Percentiles rank a stretch among this genome's conserved stretches.
Conservation (phyloP, 2,329 filamentous ascomycete genomes). For the Neonectria neomacrospora region DNA sequence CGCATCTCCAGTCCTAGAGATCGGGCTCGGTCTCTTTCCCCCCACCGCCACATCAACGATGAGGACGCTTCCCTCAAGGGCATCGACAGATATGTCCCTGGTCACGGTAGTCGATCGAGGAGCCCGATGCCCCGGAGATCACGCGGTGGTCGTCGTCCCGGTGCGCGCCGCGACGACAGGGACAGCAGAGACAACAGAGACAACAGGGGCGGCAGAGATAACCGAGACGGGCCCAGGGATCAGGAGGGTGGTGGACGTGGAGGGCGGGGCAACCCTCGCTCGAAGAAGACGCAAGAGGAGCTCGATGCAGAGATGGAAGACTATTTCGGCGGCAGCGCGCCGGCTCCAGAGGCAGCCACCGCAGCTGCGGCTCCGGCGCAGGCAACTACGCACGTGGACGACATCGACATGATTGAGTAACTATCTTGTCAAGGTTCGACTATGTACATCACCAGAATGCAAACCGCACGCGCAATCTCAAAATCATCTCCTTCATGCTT, state of each 20-base stretch:
- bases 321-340: conserved; percentile 73
- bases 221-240: conserved; percentile 43
- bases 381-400: conserved; percentile 54
- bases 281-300: conserved; percentile 89
- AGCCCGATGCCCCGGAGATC: conserved; percentile 69
- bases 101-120: conserved; percentile 63
- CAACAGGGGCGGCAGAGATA: conserved; percentile 44
- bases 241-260: conserved; percentile 51
- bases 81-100: conserved; percentile 84
- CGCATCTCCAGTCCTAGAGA: conserved; percentile 65
- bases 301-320: conserved; percentile 97
- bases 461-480: conserved; percentile 32
- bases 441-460: conserved; percentile 44
- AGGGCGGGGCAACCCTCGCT: conserved; percentile 62
- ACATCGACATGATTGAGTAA: conserved; percentile 78
- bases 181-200: conserved; percentile 33
- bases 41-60: conserved; percentile 58
- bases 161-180: conserved; percentile 57
- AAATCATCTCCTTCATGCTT: conserved; percentile 32
- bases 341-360: conserved; percentile 47
- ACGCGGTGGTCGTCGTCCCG: conserved; percentile 59
- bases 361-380: conserved; percentile 33
- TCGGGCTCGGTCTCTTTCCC: conserved; percentile 73
- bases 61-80: conserved; percentile 72
- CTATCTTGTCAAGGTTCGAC: conserved; percentile 27